Percentiles rank a stretch among this genome's conserved stretches.
phyloP scores from a whole-genome alignment of 1,139 yeast genomes.

The Sugiyamaella novakii region DNA sequence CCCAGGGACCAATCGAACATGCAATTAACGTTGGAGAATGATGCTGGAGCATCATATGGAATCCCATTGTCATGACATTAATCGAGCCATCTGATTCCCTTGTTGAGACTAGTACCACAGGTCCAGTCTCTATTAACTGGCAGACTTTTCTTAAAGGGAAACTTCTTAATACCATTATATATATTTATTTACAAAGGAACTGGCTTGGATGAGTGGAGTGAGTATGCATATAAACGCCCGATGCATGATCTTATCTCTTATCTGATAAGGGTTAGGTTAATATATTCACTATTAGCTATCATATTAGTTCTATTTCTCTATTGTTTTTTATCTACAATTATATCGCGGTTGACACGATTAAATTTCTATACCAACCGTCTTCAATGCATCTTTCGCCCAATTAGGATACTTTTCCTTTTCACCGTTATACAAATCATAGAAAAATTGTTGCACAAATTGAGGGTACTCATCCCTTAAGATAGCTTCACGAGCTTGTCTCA shows the following conservation, averaged over 20 bases:
- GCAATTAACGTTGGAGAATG: constrained; percentile 25
- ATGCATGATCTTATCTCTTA: too few relatives aligned
- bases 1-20: constrained; percentile 28
- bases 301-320: too few relatives aligned
- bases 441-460: constrained; percentile 43
- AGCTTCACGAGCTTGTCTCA: constrained; percentile 46
- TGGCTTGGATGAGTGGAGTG: too few relatives aligned
- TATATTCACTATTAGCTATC: too few relatives aligned
- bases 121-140: constrained; percentile 24
- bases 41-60: constrained; percentile 27
- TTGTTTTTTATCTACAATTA: background rate
- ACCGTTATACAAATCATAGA: constrained; percentile 40
- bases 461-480: constrained; percentile 46
- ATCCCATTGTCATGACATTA: constrained; percentile 29
- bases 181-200: background rate
- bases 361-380: constrained; percentile 41
- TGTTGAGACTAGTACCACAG: constrained; percentile 23
- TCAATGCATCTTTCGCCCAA: constrained; percentile 48
- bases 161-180: constrained; percentile 12
- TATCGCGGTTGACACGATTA: constrained; percentile 7
- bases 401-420: constrained; percentile 42
- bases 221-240: too few relatives aligned
- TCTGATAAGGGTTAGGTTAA: background rate
- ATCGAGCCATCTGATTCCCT: constrained; percentile 13
- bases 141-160: constrained; percentile 23